Evolutionary conservation across 768 basidiomycete species (phyloP).

Genomic region (Tulasnella sp.): DNA sequence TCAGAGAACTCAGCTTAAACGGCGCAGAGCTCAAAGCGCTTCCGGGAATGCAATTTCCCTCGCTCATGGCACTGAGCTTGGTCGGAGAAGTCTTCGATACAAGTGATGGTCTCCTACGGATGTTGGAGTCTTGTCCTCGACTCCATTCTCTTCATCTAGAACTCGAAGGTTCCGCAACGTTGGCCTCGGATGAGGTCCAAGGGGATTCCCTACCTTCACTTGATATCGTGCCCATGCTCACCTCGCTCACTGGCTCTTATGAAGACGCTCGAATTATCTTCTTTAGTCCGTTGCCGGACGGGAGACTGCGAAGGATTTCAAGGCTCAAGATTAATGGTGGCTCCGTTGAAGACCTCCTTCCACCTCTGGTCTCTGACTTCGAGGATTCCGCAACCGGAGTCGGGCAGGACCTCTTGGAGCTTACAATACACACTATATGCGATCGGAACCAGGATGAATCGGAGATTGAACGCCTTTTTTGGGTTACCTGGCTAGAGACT

Average conservation of each 20-base stretch:
- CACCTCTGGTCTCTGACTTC: not conserved
- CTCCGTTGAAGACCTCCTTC: not conserved
- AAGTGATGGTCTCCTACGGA: not conserved
- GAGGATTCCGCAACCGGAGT: not conserved
- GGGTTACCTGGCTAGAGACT: not conserved
- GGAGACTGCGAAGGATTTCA: not conserved
- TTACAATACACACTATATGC: not conserved
- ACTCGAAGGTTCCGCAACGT: not conserved
- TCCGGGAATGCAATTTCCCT: not conserved
- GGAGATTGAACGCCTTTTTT: not conserved
- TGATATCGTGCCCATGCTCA: not conserved
- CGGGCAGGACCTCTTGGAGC: not conserved
- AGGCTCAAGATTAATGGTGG: not conserved
- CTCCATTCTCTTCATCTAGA: not conserved
- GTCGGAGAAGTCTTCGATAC: not conserved
- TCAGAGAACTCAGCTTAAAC: not conserved
- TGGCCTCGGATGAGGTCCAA: not conserved
- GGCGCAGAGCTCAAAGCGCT: not conserved
- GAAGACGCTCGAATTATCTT: not conserved
- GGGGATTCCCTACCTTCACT: not conserved
- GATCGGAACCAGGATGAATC: not conserved
- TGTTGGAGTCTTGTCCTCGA: not conserved
- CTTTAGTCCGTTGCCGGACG: not conserved
- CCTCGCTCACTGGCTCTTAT: not conserved
- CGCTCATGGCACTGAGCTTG: not conserved